phyloP scores from a whole-genome alignment of 305 asterid genomes.

The Euphrasia arctica region DNA sequence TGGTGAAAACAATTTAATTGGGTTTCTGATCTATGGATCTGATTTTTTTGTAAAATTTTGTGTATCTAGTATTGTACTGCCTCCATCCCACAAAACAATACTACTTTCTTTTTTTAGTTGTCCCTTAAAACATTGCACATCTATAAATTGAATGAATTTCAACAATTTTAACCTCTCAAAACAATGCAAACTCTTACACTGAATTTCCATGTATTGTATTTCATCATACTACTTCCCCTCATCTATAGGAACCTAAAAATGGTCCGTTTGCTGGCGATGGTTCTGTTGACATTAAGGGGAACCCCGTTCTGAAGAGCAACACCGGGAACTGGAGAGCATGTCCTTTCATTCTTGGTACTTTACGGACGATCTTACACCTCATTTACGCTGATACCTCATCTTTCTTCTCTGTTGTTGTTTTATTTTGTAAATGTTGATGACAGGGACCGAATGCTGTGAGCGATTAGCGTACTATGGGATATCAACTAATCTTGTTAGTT shows the following conservation, averaged over 20 bases:
- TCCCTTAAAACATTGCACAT: too few relatives aligned
- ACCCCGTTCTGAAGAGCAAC: slow-evolving; percentile 74
- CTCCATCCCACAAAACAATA: too few relatives aligned
- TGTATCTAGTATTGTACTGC: too few relatives aligned
- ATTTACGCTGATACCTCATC: slow-evolving; percentile 1
- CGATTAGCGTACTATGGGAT: slow-evolving; percentile 96
- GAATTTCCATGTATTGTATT: slow-evolving; percentile 1
- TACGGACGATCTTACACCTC: background rate
- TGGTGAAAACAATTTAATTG: too few relatives aligned
- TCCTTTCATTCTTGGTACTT: slow-evolving; percentile 86
- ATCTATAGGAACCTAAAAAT: slow-evolving; percentile 43
- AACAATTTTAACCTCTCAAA: too few relatives aligned
- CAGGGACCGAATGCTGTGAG: slow-evolving; percentile 98
- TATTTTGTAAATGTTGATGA: slow-evolving; percentile 19
- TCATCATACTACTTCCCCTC: slow-evolving; percentile 1
- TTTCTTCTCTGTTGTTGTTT: slow-evolving; percentile 14
- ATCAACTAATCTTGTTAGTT: slow-evolving; percentile 87
- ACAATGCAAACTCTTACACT: too few relatives aligned
- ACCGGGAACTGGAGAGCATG: slow-evolving; percentile 99
- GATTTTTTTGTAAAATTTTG: too few relatives aligned
- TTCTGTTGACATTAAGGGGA: slow-evolving; percentile 91
- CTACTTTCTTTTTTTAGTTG: too few relatives aligned
- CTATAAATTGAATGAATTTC: too few relatives aligned
- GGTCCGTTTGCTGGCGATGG: slow-evolving; percentile 79
- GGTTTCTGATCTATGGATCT: too few relatives aligned